Conservation (phyloP, 208 protist genomes). For the Crithidia bombi region DNA sequence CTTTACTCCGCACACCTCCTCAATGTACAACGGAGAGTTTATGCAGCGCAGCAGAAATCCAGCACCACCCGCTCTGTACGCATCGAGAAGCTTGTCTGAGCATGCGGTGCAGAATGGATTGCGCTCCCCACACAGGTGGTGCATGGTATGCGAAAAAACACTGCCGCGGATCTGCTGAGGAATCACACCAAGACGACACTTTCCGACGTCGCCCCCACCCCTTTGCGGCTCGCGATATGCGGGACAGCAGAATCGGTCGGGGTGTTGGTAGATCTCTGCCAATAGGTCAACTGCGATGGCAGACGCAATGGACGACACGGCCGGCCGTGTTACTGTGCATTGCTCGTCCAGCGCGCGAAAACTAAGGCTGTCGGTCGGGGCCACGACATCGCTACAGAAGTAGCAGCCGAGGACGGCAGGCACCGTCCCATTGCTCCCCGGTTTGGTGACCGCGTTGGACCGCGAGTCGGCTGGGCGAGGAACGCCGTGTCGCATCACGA, state of each 20-base stretch:
- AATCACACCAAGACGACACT: slow-evolving; percentile 67
- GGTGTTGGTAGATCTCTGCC: slow-evolving; percentile 94
- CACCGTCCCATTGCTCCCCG: background rate
- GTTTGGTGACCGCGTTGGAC: slow-evolving; percentile 20
- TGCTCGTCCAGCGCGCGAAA: slow-evolving; percentile 98
- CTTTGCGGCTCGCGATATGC: slow-evolving; percentile 41
- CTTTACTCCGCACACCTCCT: slow-evolving; percentile 76
- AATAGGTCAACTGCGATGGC: slow-evolving; percentile 95
- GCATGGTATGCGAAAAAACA: slow-evolving; percentile 73
- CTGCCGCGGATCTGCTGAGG: slow-evolving; percentile 93
- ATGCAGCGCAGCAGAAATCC: slow-evolving; percentile 93
- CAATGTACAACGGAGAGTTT: slow-evolving; percentile 84
- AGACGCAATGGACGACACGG: slow-evolving; percentile 93
- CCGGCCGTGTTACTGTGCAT: slow-evolving; percentile 97
- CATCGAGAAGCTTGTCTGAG: slow-evolving; percentile 71
- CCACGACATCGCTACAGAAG: slow-evolving; percentile 98
- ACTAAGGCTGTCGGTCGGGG: slow-evolving; percentile 88
- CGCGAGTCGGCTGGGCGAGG: slow-evolving; percentile 2
- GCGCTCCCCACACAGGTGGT: slow-evolving; percentile 66
- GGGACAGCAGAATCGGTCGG: slow-evolving; percentile 62
- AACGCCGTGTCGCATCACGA: slow-evolving; percentile 98
- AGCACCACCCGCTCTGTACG: slow-evolving; percentile 73
- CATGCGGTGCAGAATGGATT: slow-evolving; percentile 96
- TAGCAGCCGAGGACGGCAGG: slow-evolving; percentile 94
- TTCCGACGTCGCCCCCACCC: slow-evolving; percentile 21